Conservation (phyloP, 257 asterid genomes). For the Linaria vulgaris region DNA sequence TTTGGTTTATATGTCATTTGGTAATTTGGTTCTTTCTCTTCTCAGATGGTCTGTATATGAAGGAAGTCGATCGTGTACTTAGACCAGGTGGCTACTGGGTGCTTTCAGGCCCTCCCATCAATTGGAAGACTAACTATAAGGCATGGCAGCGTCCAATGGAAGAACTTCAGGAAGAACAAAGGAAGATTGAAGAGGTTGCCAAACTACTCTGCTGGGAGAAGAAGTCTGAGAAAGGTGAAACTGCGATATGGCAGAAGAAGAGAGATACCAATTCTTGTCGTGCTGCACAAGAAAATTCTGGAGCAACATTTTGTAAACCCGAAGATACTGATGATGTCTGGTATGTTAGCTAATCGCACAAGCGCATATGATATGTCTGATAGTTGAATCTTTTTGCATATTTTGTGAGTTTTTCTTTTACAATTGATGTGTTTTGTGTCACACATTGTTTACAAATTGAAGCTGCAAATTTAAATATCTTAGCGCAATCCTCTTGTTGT, state of each 20-base stretch:
- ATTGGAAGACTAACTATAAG: slow-evolving; percentile 49
- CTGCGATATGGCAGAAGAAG: slow-evolving; percentile 55
- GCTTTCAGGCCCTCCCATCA: slow-evolving; percentile 70
- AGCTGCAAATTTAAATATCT: neutral
- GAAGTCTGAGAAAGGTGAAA: slow-evolving; percentile 49
- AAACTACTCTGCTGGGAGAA: slow-evolving; percentile 61
- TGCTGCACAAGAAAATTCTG: slow-evolving; percentile 46
- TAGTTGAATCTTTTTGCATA: no score
- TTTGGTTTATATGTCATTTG: no score
- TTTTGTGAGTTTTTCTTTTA: no score
- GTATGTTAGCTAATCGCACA: slow-evolving; percentile 25
- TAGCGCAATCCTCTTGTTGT: slow-evolving; percentile 5
- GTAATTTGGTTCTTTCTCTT: slow-evolving; percentile 21
- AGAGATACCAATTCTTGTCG: slow-evolving; percentile 43
- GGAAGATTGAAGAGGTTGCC: slow-evolving; percentile 52
- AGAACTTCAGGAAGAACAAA: slow-evolving; percentile 54
- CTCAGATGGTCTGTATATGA: slow-evolving; percentile 62
- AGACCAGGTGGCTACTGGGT: slow-evolving; percentile 73
- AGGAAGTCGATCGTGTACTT: slow-evolving; percentile 66
- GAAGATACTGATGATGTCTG: slow-evolving; percentile 52
- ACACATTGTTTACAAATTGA: no score
- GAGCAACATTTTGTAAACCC: slow-evolving; percentile 41
- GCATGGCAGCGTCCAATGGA: slow-evolving; percentile 60
- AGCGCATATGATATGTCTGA: neutral
- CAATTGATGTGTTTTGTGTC: no score